A percentile compares a stretch with the other conserved stretches of the same genome.
Conservation (phyloP, 192 early-diverging fungal genomes). For the Podila clonocystis region DNA sequence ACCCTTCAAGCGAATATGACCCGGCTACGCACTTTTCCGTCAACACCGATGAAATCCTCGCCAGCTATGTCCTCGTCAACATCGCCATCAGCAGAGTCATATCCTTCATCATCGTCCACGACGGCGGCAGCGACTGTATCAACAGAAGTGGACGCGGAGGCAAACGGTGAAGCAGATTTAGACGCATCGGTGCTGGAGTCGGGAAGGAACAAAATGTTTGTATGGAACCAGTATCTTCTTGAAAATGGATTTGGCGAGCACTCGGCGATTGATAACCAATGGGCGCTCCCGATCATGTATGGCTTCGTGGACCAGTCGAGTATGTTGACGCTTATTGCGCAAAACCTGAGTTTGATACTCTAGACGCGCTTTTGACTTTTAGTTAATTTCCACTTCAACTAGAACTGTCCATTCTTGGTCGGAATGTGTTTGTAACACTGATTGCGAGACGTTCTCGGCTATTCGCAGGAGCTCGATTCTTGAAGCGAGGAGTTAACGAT, state of each 20-base stretch:
- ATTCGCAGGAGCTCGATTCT: constrained; percentile 96
- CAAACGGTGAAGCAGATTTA: not conserved
- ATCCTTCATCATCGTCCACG: constrained; percentile 19
- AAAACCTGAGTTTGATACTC: not conserved
- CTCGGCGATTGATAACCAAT: constrained; percentile 69
- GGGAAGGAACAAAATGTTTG: constrained; percentile 87
- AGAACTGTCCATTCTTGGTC: constrained; percentile 91
- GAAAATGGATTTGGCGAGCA: constrained; percentile 71
- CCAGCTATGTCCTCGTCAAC: too few species aligned
- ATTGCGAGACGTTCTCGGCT: constrained; percentile 94
- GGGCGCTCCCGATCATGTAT: constrained; percentile 87
- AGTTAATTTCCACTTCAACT: not conserved
- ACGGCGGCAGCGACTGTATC: not conserved
- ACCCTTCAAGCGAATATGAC: constrained; percentile 91
- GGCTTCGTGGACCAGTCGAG: constrained; percentile 98
- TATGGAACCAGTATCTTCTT: constrained; percentile 91
- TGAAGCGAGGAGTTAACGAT: constrained; percentile 95
- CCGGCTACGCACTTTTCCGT: constrained; percentile 30
- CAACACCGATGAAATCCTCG: not conserved
- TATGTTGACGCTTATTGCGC: constrained; percentile 34
- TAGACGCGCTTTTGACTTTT: not conserved
- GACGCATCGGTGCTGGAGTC: too few species aligned
- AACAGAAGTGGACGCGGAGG: not conserved
- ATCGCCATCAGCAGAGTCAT: not conserved
- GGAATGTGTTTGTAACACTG: constrained; percentile 90